Percentiles rank a stretch among this genome's conserved stretches.
Conservation (phyloP, 352 stramenopile genomes). For the Phytopythium ostracodes region DNA sequence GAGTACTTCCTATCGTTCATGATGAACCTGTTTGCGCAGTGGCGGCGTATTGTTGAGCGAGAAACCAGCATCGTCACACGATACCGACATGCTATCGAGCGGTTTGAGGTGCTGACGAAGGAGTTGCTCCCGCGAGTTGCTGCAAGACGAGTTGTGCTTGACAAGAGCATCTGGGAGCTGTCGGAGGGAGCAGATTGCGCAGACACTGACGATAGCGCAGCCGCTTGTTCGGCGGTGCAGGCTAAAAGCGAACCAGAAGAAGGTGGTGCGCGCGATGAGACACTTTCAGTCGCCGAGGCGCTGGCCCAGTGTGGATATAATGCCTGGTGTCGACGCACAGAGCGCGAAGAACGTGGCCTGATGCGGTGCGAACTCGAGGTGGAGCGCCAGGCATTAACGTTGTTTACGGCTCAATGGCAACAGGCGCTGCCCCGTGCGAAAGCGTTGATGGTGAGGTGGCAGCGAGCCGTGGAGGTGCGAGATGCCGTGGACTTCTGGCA, state of each 20-base stretch:
- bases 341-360: slow-evolving; percentile 23
- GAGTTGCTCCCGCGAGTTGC: not conserved
- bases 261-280: not conserved
- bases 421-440: not conserved
- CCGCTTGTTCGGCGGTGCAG: not conserved
- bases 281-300: not conserved
- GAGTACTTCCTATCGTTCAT: slow-evolving; percentile 25
- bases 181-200: not conserved
- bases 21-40: slow-evolving; percentile 9
- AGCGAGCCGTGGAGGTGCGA: not conserved
- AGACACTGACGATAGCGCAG: not conserved
- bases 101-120: not conserved
- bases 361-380: slow-evolving; percentile 13
- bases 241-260: not conserved
- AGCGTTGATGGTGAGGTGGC: slow-evolving; percentile 2
- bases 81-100: not conserved
- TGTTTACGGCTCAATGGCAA: slow-evolving; percentile 6
- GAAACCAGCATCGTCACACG: not conserved
- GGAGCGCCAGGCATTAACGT: not conserved
- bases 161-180: not conserved
- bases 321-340: slow-evolving; percentile 8
- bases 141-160: not conserved
- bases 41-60: not conserved
- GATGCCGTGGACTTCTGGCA: not conserved
- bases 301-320: not conserved